Evolutionary conservation across 2,329 filamentous ascomycete genomes (phyloP).

Genomic region (Fusarium pseudonygamai): DNA sequence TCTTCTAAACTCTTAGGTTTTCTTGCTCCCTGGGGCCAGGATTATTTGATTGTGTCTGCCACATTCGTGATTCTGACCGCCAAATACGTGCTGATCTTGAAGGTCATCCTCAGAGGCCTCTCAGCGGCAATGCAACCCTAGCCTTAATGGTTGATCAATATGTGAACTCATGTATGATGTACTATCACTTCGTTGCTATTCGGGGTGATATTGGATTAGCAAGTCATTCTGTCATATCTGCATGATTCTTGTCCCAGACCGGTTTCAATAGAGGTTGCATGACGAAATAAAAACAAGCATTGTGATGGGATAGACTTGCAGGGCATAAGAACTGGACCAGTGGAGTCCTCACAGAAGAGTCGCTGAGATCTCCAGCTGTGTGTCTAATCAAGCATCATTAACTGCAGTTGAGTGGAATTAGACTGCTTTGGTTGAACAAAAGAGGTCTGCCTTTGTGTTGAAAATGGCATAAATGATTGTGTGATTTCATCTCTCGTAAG

Average conservation of each 20-base stretch:
- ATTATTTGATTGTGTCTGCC: not conserved
- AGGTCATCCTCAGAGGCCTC: constrained; percentile 1
- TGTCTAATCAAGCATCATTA: not conserved
- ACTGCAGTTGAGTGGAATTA: not conserved
- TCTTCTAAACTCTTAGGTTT: not conserved
- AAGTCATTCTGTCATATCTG: not conserved
- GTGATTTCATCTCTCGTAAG: not conserved
- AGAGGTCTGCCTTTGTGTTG: not conserved
- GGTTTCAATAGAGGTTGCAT: not conserved
- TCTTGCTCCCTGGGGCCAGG: not conserved
- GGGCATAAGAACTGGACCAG: not conserved
- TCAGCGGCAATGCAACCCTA: not conserved
- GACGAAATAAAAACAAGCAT: not conserved
- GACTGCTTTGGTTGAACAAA: not conserved
- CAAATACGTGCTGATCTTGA: constrained; percentile 27
- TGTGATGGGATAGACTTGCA: not conserved
- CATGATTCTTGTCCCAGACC: not conserved
- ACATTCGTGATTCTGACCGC: not conserved
- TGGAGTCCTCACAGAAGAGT: no score
- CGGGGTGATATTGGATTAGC: not conserved
- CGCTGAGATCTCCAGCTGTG: not conserved
- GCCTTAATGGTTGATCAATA: not conserved
- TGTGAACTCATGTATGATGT: not conserved
- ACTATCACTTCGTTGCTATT: not conserved
- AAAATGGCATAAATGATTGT: no score